Evolutionary conservation across 2,329 filamentous ascomycete species (phyloP), one percentile per base, ranked within the genome.

Genomic region (Aspergillus brunneoviolaceus): DNA sequence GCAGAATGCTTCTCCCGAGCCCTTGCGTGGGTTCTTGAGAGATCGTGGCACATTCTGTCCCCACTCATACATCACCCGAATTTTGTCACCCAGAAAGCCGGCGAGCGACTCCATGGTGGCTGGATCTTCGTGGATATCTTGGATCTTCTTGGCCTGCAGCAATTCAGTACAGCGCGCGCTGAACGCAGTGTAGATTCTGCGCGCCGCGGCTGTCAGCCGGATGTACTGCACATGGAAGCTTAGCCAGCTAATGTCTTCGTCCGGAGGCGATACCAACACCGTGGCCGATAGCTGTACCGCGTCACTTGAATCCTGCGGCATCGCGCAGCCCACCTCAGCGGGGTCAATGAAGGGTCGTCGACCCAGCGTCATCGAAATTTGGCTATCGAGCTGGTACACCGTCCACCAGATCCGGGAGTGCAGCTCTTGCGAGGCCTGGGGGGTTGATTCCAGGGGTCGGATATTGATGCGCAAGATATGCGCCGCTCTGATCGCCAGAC

Each of bases 331-430:
- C 6, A 74, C 71, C 19, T 73, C 57, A 14, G 70, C 68, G 19
- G 72, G 60, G 33, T 76, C 65, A 2, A 77, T 62, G 7, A 73
- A 65, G 33, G 77, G 77, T 1, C 81, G 80, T 0, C 81, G 77
- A 3, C 81, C 81, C 2, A 82, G 72, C 59, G 82, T 80, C 71
- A 80, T 77, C 60, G 74, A 75, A 2, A 70, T 76, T 64, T 82
- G 82, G 60, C 71, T 77, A 54, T 85, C 84, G 16, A 84, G 67
- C 1, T 74, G 70, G 65, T 79, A 84, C 1, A 86, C 65, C 0
- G 69, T 70, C 82, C 82, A 85, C 83, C 83, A 86, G 12, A 85
- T 60, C 0, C 82, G 74, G 63, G 78, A 81, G 4, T 80, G 78
- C 60, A 82, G 67, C 62, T 84, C 81, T 19, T 75, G 65, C 52